Percentiles rank a stretch among this genome's conserved stretches.
phyloP scores from a whole-genome alignment of 192 early-diverging fungal species.

The Dissophora globulifera region DNA sequence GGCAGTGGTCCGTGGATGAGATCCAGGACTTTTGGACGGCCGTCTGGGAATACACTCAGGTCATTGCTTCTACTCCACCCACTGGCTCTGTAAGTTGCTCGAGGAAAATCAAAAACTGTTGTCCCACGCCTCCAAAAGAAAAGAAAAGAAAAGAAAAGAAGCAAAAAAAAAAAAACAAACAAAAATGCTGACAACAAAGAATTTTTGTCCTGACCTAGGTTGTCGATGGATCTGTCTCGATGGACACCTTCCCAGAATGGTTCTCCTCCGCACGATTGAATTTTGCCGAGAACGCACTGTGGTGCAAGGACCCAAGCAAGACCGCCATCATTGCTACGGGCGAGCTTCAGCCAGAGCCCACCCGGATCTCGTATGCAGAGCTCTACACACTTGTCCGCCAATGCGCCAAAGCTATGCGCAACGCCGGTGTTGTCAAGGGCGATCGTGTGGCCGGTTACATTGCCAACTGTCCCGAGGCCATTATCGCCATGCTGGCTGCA shows the following conservation, averaged over 20 bases:
- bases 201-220: conserved; percentile 61
- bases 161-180: no score
- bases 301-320: conserved; percentile 58
- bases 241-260: conserved; percentile 93
- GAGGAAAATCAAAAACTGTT: not conserved
- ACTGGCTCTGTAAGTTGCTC: conserved; percentile 33
- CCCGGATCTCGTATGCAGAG: conserved; percentile 73
- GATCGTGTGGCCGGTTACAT: conserved; percentile 92
- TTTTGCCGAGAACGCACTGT: conserved; percentile 91
- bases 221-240: conserved; percentile 75
- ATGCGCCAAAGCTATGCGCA: conserved; percentile 78
- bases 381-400: conserved; percentile 75
- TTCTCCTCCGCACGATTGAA: conserved; percentile 87
- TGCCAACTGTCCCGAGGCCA: conserved; percentile 87
- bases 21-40: conserved; percentile 87
- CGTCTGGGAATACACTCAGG: conserved; percentile 82
- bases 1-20: conserved; percentile 83
- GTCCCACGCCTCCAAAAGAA: no score
- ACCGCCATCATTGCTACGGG: conserved; percentile 67
- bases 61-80: conserved; percentile 59
- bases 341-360: conserved; percentile 22
- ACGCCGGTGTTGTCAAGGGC: conserved; percentile 74
- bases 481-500: conserved; percentile 81
- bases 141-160: no score
- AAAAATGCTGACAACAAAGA: no score